Percentiles rank a stretch among this genome's conserved stretches.
Evolutionary conservation across 371 early-diverging fungal species (phyloP).

Genomic region (Phascolomyces articulosus): DNA sequence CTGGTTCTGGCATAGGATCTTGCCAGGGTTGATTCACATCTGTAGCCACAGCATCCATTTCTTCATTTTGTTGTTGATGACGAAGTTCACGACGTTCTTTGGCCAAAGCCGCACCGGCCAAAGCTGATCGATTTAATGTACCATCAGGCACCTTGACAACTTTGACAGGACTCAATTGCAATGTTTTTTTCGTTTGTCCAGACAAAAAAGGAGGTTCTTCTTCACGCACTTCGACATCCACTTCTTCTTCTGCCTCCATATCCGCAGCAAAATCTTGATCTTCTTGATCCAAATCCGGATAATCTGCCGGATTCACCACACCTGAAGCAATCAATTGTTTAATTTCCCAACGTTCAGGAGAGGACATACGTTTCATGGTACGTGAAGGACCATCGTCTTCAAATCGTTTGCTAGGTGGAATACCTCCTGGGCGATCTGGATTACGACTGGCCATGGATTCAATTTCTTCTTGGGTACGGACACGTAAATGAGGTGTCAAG

Average conservation of each 20-base stretch:
- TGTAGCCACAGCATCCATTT: conserved; percentile 86
- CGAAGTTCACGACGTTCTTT: conserved; percentile 92
- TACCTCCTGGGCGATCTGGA: conserved; percentile 63
- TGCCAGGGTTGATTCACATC: conserved; percentile 91
- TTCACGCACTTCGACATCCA: conserved; percentile 95
- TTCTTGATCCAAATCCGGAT: conserved; percentile 85
- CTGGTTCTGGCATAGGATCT: conserved; percentile 93
- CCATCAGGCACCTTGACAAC: conserved; percentile 98
- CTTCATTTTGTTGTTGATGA: conserved; percentile 87
- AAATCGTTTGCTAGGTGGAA: conserved; percentile 38
- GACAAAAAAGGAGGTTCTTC: conserved; percentile 94
- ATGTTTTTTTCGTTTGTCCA: conserved; percentile 86
- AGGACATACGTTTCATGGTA: conserved; percentile 86
- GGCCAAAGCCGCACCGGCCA: conserved; percentile 90
- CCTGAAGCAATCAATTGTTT: conserved; percentile 97
- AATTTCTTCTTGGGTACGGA: conserved; percentile 57
- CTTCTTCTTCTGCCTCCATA: conserved; percentile 91
- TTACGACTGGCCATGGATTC: conserved; percentile 64
- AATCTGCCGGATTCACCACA: conserved; percentile 83
- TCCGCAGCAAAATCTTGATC: conserved; percentile 67
- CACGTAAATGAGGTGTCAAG: conserved; percentile 69
- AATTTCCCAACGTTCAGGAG: conserved; percentile 96
- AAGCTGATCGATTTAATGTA: conserved; percentile 92
- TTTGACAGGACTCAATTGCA: conserved; percentile 93
- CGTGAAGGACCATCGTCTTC: conserved; percentile 66